phyloP scores from a whole-genome alignment of 1,284 basidiomycete species.

The Boletus smithii region DNA sequence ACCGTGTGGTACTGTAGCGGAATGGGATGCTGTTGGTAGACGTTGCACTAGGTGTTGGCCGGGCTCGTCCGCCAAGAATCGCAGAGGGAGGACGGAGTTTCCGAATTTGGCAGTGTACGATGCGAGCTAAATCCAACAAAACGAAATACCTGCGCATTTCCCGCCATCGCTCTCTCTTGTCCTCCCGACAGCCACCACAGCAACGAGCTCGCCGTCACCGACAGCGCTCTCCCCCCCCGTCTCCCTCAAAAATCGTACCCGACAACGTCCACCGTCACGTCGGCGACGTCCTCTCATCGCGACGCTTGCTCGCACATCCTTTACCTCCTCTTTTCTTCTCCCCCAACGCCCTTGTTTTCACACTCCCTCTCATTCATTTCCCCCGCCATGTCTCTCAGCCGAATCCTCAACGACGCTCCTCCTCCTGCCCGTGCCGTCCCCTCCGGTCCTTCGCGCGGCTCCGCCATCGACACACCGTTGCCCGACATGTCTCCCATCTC shows the following conservation, averaged over 20 bases:
- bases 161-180: conserved; percentile 32
- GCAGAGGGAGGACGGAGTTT: conserved; percentile 27
- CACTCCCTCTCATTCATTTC: not conserved
- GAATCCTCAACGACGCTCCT: conserved; percentile 71
- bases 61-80: conserved; percentile 28
- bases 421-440: conserved; percentile 27
- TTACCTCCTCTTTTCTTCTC: conserved; percentile 10
- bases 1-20: not conserved
- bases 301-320: not conserved
- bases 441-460: conserved; percentile 15
- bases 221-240: too few relatives aligned
- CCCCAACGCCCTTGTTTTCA: too few relatives aligned
- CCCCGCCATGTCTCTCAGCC: conserved; percentile 61
- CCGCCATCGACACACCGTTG: conserved; percentile 29
- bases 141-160: conserved; percentile 37
- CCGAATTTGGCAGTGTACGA: conserved; percentile 34
- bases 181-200: conserved; percentile 20
- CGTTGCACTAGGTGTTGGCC: too few relatives aligned
- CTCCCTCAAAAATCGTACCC: too few relatives aligned
- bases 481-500: conserved; percentile 30
- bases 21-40: conserved; percentile 9
- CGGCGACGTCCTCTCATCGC: too few relatives aligned
- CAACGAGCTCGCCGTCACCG: too few relatives aligned
- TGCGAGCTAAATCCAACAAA: conserved; percentile 38
- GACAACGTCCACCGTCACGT: too few relatives aligned